Evolutionary conservation across 768 basidiomycete species (phyloP).

Genomic region (Boletus sensibilis): DNA sequence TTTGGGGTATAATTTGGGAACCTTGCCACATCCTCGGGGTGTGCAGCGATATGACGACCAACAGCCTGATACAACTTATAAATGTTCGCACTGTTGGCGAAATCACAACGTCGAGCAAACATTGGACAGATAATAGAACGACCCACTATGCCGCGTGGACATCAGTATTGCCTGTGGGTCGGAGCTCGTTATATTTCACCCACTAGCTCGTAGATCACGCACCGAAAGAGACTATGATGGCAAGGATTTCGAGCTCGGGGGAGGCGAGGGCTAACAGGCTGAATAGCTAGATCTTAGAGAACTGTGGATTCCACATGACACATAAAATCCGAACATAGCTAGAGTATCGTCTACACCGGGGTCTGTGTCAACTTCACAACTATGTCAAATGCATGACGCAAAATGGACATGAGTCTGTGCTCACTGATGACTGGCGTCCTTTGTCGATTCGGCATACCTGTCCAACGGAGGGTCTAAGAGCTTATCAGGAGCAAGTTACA

Average conservation of each 20-base stretch:
- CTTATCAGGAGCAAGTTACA: not conserved
- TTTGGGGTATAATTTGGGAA: conserved; percentile 61
- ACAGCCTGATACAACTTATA: conserved; percentile 74
- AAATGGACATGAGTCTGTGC: conserved; percentile 18
- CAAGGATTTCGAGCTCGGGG: conserved; percentile 79
- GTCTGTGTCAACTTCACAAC: conserved; percentile 72
- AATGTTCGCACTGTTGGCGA: conserved; percentile 57
- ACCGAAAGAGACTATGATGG: conserved; percentile 78
- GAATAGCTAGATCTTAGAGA: conserved; percentile 1
- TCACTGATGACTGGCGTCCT: conserved; percentile 67
- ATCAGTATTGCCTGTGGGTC: conserved; percentile 66
- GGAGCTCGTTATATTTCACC: not conserved
- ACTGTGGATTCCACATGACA: not conserved
- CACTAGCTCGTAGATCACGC: conserved; percentile 19
- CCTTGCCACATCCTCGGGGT: conserved; percentile 51
- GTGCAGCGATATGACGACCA: conserved; percentile 50
- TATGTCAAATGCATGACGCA: conserved; percentile 1
- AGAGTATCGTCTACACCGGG: conserved; percentile 83
- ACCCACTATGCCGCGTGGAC: conserved; percentile 56
- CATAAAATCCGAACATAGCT: conserved; percentile 58
- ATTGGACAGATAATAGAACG: not conserved
- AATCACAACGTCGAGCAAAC: not conserved
- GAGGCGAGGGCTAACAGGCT: conserved; percentile 79
- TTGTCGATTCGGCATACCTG: conserved; percentile 21
- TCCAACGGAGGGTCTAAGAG: not conserved